Percentiles rank a stretch among this genome's conserved stretches.
Evolutionary conservation across 306 rosid genomes (phyloP).

Genomic region (Calophaca sinica): DNA sequence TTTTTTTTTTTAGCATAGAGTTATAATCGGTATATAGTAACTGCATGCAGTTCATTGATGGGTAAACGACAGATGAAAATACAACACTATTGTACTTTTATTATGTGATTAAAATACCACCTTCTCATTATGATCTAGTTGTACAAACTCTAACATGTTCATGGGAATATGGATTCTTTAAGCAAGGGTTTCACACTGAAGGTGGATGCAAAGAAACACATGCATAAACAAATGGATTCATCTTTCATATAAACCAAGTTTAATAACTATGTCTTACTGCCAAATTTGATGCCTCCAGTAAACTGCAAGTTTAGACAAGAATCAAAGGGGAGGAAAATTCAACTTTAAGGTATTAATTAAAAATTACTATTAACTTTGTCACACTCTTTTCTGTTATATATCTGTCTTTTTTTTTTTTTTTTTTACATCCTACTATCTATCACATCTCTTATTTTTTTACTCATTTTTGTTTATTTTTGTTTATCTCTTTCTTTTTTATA

Average conservation of each 20-base stretch:
- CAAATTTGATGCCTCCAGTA: slow-evolving; percentile 34
- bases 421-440: neutral
- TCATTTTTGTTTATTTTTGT: no score
- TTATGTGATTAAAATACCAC: neutral
- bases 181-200: slow-evolving; percentile 41
- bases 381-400: neutral
- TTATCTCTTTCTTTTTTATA: neutral
- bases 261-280: neutral
- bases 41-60: slow-evolving; percentile 16
- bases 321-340: slow-evolving; percentile 33
- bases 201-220: slow-evolving; percentile 23
- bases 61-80: slow-evolving; percentile 17
- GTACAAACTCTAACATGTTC: slow-evolving; percentile 20
- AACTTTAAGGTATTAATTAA: neutral
- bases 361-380: neutral
- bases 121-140: slow-evolving; percentile 24
- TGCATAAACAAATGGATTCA: slow-evolving; percentile 23
- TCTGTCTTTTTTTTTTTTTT: neutral
- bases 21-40: neutral
- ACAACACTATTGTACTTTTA: neutral
- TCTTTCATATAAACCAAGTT: neutral
- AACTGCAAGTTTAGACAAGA: slow-evolving; percentile 45
- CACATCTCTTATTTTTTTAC: no score
- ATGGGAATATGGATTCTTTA: slow-evolving; percentile 27
- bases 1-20: slow-evolving; percentile 15